Percentiles rank a stretch among this genome's conserved stretches.
These are phyloP conservation scores for Suillus cothurnatus DNA, from an alignment of 768 basidiomycete species.

Conservation along the genomic window DNA sequence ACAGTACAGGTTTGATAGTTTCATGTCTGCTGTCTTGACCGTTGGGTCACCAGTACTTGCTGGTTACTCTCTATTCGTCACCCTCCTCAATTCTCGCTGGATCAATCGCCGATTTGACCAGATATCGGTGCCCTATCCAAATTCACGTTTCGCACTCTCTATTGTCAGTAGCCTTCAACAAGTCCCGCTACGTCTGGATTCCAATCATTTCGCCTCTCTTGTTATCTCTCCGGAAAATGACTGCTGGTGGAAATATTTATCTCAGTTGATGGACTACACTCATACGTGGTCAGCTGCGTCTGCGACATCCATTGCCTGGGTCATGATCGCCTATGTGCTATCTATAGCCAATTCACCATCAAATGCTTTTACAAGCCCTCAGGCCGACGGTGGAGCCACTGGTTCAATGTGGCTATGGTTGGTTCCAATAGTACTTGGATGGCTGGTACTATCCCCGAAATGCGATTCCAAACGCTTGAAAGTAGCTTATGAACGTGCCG, in stretches of 20 bases:
- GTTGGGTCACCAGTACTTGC: slow-evolving; percentile 48
- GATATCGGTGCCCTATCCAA: too few species aligned
- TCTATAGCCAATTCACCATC: slow-evolving; percentile 34
- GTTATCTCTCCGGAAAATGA: slow-evolving; percentile 39
- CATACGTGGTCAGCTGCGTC: slow-evolving; percentile 35
- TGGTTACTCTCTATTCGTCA: slow-evolving; percentile 47
- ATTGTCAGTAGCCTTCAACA: slow-evolving; percentile 42
- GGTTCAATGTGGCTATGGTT: slow-evolving; percentile 29
- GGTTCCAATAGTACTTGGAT: slow-evolving; percentile 29
- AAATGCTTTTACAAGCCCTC: neutral
- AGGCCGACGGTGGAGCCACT: neutral
- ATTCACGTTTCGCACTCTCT: slow-evolving; percentile 21
- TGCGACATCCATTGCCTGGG: slow-evolving; percentile 38
- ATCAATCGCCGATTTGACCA: slow-evolving; percentile 36
- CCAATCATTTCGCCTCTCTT: slow-evolving; percentile 34
- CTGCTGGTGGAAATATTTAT: slow-evolving; percentile 37
- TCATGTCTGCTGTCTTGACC: slow-evolving; percentile 43
- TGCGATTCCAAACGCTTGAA: slow-evolving; percentile 30
- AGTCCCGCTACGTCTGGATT: slow-evolving; percentile 31
- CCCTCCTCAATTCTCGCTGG: slow-evolving; percentile 46
- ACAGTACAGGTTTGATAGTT: slow-evolving; percentile 38
- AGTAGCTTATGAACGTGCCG: slow-evolving; percentile 31
- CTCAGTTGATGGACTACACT: slow-evolving; percentile 34
- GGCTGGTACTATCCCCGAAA: slow-evolving; percentile 38
- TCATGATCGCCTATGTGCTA: slow-evolving; percentile 28